Conservation (phyloP, 805 yeast genomes). For the Ogataea angusta region DNA sequence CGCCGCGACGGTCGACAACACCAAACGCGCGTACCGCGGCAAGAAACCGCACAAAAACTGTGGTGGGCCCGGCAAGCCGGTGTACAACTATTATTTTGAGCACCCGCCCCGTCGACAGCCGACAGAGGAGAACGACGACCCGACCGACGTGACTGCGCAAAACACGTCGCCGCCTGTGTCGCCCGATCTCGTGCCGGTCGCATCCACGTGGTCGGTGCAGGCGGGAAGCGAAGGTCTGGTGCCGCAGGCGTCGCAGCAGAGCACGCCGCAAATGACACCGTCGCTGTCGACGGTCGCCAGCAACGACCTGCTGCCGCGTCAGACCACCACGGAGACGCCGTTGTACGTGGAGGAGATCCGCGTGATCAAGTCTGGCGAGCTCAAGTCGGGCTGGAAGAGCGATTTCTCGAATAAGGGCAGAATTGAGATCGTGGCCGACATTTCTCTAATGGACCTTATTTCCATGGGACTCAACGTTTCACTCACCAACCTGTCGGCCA, state of each 20-base stretch:
- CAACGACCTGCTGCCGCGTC: constrained; percentile 6
- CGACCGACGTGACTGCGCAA: neutral
- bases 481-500: constrained; percentile 26
- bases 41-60: constrained; percentile 27
- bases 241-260: constrained; percentile 13
- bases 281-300: constrained; percentile 2
- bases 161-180: constrained; percentile 10
- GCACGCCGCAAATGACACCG: constrained; percentile 5
- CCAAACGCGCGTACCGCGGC: constrained; percentile 29
- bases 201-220: constrained; percentile 29
- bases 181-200: constrained; percentile 22
- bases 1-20: constrained; percentile 40
- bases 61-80: constrained; percentile 28
- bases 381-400: constrained; percentile 92
- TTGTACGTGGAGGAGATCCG: constrained; percentile 71
- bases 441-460: constrained; percentile 55
- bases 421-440: constrained; percentile 74
- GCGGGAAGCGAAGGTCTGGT: constrained; percentile 10
- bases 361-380: constrained; percentile 72
- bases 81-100: constrained; percentile 28
- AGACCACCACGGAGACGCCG: constrained; percentile 10
- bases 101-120: constrained; percentile 21
- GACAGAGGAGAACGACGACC: constrained; percentile 4
- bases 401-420: constrained; percentile 78
- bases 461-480: constrained; percentile 43